Conservation (phyloP, 805 yeast genomes). For the Lachancea mirantina region DNA sequence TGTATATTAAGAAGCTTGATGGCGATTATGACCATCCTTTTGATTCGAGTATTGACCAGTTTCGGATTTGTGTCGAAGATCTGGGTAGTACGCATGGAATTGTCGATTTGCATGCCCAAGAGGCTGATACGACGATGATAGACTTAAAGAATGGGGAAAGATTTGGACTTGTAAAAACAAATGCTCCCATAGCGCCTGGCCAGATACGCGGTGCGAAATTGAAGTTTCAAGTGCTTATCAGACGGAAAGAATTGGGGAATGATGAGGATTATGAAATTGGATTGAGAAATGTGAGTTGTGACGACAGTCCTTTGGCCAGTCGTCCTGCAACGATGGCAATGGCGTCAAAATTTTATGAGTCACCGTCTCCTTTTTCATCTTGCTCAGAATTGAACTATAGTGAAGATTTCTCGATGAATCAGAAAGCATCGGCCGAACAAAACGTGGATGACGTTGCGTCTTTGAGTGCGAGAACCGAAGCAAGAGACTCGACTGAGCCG, state of each 20-base stretch:
- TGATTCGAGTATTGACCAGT: conserved; percentile 13
- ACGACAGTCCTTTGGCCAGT: conserved; percentile 14
- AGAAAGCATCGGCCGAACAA: neutral
- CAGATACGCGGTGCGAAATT: conserved; percentile 20
- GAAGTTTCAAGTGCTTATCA: conserved; percentile 16
- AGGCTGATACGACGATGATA: conserved; percentile 14
- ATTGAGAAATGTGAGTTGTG: conserved; percentile 15
- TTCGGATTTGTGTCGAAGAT: conserved; percentile 21
- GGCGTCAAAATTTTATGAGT: conserved; percentile 3
- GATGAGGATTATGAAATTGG: conserved; percentile 9
- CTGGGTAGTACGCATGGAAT: conserved; percentile 19
- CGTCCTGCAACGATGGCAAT: conserved; percentile 10
- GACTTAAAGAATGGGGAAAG: conserved; percentile 24
- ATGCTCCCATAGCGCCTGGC: conserved; percentile 12
- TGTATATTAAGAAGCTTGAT: conserved; percentile 17
- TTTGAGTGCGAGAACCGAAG: too few relatives aligned
- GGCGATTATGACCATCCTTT: conserved; percentile 8
- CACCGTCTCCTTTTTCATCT: conserved; percentile 10
- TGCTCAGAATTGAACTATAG: conserved; percentile 12
- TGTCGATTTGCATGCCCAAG: conserved; percentile 19
- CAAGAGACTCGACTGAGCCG: too few relatives aligned
- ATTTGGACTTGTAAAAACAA: conserved; percentile 17
- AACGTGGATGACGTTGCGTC: conserved; percentile 3
- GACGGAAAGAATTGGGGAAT: conserved; percentile 1
- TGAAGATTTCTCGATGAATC: conserved; percentile 8